Base-by-base conservation (phyloP, 306 rosid species). In the Vigna unguiculata region DNA sequence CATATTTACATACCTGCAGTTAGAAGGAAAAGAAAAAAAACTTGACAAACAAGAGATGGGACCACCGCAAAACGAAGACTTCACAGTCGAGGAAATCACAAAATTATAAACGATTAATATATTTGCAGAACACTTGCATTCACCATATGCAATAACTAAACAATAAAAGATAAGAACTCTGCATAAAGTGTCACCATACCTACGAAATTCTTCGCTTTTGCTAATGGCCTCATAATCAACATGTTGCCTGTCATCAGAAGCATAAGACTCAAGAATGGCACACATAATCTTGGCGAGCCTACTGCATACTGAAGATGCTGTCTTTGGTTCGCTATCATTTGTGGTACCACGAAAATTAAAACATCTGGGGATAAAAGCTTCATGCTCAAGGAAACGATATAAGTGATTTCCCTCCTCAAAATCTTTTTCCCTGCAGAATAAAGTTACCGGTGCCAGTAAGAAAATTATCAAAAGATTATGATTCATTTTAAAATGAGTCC, bases 361-460 rank as follows among this genome's bases (percentile, higher is more conserved):
- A 92, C 97, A 92, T 47, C 78, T 83, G 3, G 82, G 74, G 41
- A 91, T 89, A 21, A 81, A 88, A 1, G 96, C 87, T 82, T 90
- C 97, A 36, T 92, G 98, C 87, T 95, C 98, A 41, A 95, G 92
- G 75, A 95, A 95, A 66, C 97, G 96, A 69, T 92, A 95, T 38
- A 84, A 85, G 51, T 92, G 88, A 76, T 87, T 88, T 55, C 98
- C 99, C 51, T 95, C 99, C 78, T 82, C 93, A 78, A 95, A 91
- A 16, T 86, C 92, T 62, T 81, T 88, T 82, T 89, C 97, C 85
- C 99, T 95, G 28, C 82, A 78, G 28, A 82, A 62, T 41, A n/a
- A 71, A 28, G 81, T 76, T 80, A 36, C 63, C 74, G 8, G 38
- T 49, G 63, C 78, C 54, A 58, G 52, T 36, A 54, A 83, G 64